Evolutionary conservation across 2,329 filamentous ascomycete species (phyloP).

Genomic region (Penicillium sp.): DNA sequence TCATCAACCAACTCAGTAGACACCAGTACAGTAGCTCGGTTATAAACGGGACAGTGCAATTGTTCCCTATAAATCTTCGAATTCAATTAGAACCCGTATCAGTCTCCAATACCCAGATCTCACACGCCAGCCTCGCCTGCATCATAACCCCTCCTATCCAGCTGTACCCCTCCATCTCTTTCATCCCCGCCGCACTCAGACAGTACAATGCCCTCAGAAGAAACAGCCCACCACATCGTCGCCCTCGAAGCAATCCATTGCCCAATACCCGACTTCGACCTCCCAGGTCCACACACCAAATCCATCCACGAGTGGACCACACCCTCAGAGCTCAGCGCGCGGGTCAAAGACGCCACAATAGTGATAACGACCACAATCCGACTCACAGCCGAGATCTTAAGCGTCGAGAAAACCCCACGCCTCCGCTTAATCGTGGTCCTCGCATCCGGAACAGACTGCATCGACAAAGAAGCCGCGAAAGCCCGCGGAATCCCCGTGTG

Average conservation of each 20-base stretch:
- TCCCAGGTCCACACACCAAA: slow-evolving; percentile 45
- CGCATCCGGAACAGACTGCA: slow-evolving; percentile 51
- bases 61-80: background rate
- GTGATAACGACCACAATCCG: slow-evolving; percentile 43
- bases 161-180: background rate
- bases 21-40: background rate
- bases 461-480: slow-evolving; percentile 47
- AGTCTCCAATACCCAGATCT: background rate
- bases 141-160: too few relatives aligned
- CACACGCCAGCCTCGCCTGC: background rate
- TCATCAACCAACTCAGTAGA: background rate
- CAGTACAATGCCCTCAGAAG: background rate
- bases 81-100: background rate
- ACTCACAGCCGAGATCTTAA: slow-evolving; percentile 36
- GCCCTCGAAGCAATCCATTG: slow-evolving; percentile 50
- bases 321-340: slow-evolving; percentile 31
- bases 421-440: slow-evolving; percentile 48
- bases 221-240: slow-evolving; percentile 40
- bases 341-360: slow-evolving; percentile 51
- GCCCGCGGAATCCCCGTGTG: slow-evolving; percentile 48
- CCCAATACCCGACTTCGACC: slow-evolving; percentile 41
- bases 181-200: background rate
- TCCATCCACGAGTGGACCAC: slow-evolving; percentile 37
- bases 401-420: slow-evolving; percentile 43
- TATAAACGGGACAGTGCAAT: background rate